phyloP scores from a whole-genome alignment of 2,329 filamentous ascomycete species.

The Colletotrichum coccodes region DNA sequence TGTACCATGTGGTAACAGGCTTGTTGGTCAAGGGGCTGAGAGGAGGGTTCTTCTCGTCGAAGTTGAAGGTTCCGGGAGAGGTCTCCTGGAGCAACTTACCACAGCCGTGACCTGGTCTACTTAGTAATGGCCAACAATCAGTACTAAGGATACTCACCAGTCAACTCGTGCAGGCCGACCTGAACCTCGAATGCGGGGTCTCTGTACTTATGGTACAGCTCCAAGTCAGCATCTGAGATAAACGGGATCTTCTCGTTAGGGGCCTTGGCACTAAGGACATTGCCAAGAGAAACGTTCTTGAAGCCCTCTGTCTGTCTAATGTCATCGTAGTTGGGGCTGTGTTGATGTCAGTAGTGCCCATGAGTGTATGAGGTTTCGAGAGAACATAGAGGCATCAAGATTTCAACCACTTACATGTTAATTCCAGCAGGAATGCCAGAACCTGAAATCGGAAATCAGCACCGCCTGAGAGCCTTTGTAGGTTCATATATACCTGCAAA shows the following conservation, averaged over 20 bases:
- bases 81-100: conserved; percentile 95
- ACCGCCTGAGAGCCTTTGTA: no score
- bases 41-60: conserved; percentile 84
- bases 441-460: conserved; percentile 50
- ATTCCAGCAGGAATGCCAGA: conserved; percentile 76
- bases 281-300: conserved; percentile 94
- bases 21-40: conserved; percentile 82
- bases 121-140: conserved; percentile 28
- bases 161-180: conserved; percentile 92
- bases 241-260: conserved; percentile 94
- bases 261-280: conserved; percentile 90
- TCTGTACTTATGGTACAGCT: conserved; percentile 82
- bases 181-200: conserved; percentile 94
- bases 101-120: conserved; percentile 77
- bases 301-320: conserved; percentile 87
- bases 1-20: conserved; percentile 88
- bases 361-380: not conserved
- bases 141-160: conserved; percentile 33
- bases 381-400: not conserved
- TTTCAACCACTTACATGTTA: conserved; percentile 59
- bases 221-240: conserved; percentile 81
- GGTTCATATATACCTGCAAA: conserved; percentile 58
- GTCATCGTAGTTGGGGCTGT: conserved; percentile 74
- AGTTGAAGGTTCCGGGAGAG: conserved; percentile 84
- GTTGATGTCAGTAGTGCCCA: conserved; percentile 25